Evolutionary conservation across 371 early-diverging fungal species (phyloP), one percentile per base, ranked within the genome.

Genomic region (Circinella minor): DNA sequence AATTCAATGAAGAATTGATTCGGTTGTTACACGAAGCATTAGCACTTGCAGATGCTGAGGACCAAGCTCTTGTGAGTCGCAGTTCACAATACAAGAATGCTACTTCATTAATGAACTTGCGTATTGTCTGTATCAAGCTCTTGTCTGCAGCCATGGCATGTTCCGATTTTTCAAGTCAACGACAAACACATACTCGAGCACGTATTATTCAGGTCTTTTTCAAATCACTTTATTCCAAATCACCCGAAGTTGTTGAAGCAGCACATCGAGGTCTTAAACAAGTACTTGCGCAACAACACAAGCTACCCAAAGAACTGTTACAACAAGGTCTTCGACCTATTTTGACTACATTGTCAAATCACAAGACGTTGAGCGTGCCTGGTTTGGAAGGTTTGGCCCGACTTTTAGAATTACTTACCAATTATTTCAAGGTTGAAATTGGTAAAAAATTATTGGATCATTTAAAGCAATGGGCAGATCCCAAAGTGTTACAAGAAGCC

Each of bases 391-490:
- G 99, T 0, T 79, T 99, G 38, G 97, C 96, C 0, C 88, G 98
- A 7, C 84, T 99, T 27, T 77, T 99, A 51, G 94, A 97, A 75
- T 87, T 99, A 0, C 75, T 99, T 71, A 95, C 96, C 38, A 96
- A 93, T 77, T 99, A 98, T 75, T 99, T 99, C 81, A 99, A 98
- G 77, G 96, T 95, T 13, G 99, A 99, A 72, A 97, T 99, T 47
- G 99, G 99, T 36, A 92, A 91, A 67, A 98, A 98, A 85, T 83
- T 99, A n/a, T 71, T 99, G 63, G 99, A 99, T 72, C 98, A 99
- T 74, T 76, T 99, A 62, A 89, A 91, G 36, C 89, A 90, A 67
- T 97, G 97, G 98, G 97, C 98, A 15, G 93, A 92, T 36, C 95
- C 96, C 6, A 83, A 85, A 20, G 84, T 92, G 48, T 78, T 98